Conservation (phyloP, 23 red algal genomes). For the Gracilariopsis chorda region DNA sequence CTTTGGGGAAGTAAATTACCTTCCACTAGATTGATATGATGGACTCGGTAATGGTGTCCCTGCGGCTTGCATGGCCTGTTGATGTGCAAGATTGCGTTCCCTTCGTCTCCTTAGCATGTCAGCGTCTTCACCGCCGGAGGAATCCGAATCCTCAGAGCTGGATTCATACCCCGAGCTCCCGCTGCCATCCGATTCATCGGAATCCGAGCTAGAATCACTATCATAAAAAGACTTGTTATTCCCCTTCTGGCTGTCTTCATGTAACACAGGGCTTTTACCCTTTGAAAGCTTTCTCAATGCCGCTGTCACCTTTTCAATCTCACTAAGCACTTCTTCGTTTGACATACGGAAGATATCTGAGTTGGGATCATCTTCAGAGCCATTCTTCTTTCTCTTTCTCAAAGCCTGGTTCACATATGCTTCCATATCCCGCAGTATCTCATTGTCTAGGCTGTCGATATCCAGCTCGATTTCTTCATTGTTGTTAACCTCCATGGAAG, state of each 20-base stretch:
- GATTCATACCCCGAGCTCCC: constrained; percentile 40
- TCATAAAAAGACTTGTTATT: constrained; percentile 62
- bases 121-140: constrained; percentile 38
- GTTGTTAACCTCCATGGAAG: constrained; percentile 77
- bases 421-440: constrained; percentile 86
- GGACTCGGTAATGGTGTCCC: constrained; percentile 54
- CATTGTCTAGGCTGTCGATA: constrained; percentile 81
- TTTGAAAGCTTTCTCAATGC: background rate
- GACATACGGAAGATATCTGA: constrained; percentile 35
- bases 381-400: constrained; percentile 53
- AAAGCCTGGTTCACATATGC: constrained; percentile 74
- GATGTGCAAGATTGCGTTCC: constrained; percentile 62
- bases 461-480: constrained; percentile 94
- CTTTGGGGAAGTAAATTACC: background rate
- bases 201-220: constrained; percentile 50
- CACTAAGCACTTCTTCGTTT: constrained; percentile 1
- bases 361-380: constrained; percentile 4
- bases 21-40: constrained; percentile 23
- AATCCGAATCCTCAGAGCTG: constrained; percentile 19
- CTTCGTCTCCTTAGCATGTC: constrained; percentile 40
- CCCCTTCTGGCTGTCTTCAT: constrained; percentile 3
- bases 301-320: constrained; percentile 46
- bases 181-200: constrained; percentile 44
- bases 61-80: constrained; percentile 60
- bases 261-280: constrained; percentile 6